Conservation (phyloP, 768 basidiomycete species). For the Mycena vitilis region DNA sequence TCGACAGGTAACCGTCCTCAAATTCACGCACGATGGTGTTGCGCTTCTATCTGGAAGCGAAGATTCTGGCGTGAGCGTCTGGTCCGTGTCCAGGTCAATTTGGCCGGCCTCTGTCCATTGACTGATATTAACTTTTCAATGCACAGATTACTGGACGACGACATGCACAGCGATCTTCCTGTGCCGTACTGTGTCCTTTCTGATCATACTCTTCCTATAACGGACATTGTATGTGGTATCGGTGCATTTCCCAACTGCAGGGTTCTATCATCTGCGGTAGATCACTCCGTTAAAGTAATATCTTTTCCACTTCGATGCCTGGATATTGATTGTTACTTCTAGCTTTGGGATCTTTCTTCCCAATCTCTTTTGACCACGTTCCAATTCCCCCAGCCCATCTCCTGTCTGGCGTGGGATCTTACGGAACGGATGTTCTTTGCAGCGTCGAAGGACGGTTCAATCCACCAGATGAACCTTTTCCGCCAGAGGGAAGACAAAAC, state of each 20-base stretch:
- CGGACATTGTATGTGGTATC: constrained; percentile 82
- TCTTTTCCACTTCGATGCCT: constrained; percentile 3
- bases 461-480: constrained; percentile 86
- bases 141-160: constrained; percentile 79
- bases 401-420: constrained; percentile 79
- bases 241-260: constrained; percentile 84
- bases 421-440: constrained; percentile 92
- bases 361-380: constrained; percentile 86
- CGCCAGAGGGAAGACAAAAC: constrained; percentile 66
- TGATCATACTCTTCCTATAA: constrained; percentile 93
- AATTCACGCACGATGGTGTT: constrained; percentile 85
- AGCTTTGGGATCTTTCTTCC: constrained; percentile 88
- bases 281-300: constrained; percentile 91
- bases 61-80: constrained; percentile 90
- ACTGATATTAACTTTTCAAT: constrained; percentile 28
- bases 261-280: constrained; percentile 83
- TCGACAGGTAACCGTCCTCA: constrained; percentile 84
- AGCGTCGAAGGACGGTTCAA: constrained; percentile 77
- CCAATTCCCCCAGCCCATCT: constrained; percentile 83
- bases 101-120: constrained; percentile 39
- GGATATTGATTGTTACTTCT: constrained; percentile 29
- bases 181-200: constrained; percentile 83
- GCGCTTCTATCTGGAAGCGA: constrained; percentile 89
- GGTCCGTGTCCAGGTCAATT: constrained; percentile 87
- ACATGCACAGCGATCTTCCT: constrained; percentile 78